Evolutionary conservation across 2,329 filamentous ascomycete species (phyloP).

Genomic region (Aspergillus pseudotamarii): DNA sequence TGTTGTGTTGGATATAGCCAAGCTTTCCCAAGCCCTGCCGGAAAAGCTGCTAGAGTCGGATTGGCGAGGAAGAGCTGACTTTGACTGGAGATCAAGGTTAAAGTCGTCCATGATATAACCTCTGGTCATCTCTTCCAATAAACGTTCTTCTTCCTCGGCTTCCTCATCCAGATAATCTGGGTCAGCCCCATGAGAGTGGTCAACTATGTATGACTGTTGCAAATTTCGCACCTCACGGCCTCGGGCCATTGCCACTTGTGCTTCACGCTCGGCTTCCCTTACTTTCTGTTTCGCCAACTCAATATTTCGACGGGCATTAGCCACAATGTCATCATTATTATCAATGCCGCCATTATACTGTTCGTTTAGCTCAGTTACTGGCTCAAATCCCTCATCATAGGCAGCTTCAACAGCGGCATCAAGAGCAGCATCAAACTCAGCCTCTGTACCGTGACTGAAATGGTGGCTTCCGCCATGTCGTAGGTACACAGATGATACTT

Average conservation of each 20-base stretch:
- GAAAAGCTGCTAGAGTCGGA: slow-evolving; percentile 81
- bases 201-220: slow-evolving; percentile 31
- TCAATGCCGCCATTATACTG: slow-evolving; percentile 27
- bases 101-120: slow-evolving; percentile 84
- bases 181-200: slow-evolving; percentile 26
- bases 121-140: slow-evolving; percentile 84
- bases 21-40: slow-evolving; percentile 79
- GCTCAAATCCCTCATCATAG: slow-evolving; percentile 89
- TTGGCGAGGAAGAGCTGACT: slow-evolving; percentile 71
- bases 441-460: slow-evolving; percentile 73
- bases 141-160: slow-evolving; percentile 72
- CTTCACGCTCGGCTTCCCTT: slow-evolving; percentile 72
- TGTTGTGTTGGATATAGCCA: slow-evolving; percentile 71
- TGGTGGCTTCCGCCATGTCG: slow-evolving; percentile 70
- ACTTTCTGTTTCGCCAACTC: slow-evolving; percentile 77
- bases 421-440: slow-evolving; percentile 89
- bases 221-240: slow-evolving; percentile 60
- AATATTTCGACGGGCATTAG: slow-evolving; percentile 65
- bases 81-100: slow-evolving; percentile 69
- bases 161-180: slow-evolving; percentile 62
- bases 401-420: slow-evolving; percentile 96
- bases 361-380: slow-evolving; percentile 45
- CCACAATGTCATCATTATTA: slow-evolving; percentile 39
- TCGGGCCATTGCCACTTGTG: slow-evolving; percentile 61
- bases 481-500: slow-evolving; percentile 70